These are phyloP conservation scores for Russula lepida DNA, from an alignment of 768 basidiomycete genomes.

Conservation along the genomic window DNA sequence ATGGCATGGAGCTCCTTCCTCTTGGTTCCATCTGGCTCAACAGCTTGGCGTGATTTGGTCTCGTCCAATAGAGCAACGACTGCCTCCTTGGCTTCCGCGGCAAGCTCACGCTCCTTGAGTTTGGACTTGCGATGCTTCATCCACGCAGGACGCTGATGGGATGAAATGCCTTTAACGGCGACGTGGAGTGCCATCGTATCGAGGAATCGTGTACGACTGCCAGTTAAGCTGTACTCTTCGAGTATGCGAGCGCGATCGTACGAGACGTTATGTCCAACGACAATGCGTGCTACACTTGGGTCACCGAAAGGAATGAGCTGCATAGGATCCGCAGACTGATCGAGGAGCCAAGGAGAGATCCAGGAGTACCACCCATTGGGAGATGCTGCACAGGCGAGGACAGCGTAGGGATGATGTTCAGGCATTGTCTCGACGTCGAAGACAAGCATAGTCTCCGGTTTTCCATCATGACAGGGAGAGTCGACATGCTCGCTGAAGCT, in stretches of 20 bases:
- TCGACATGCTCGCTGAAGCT: slow-evolving; percentile 67
- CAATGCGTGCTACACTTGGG: slow-evolving; percentile 43
- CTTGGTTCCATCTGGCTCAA: slow-evolving; percentile 34
- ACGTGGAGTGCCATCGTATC: slow-evolving; percentile 96
- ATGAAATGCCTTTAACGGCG: slow-evolving; percentile 89
- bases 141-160: slow-evolving; percentile 92
- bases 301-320: slow-evolving; percentile 74
- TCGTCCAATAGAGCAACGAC: slow-evolving; percentile 48
- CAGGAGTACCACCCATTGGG: slow-evolving; percentile 85
- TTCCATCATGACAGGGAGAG: slow-evolving; percentile 53
- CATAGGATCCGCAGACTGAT: slow-evolving; percentile 41
- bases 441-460: slow-evolving; percentile 63
- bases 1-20: slow-evolving; percentile 35
- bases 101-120: slow-evolving; percentile 43
- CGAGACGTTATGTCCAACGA: slow-evolving; percentile 93
- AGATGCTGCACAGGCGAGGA: slow-evolving; percentile 86
- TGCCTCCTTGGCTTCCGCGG: slow-evolving; percentile 52
- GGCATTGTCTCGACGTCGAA: slow-evolving; percentile 97
- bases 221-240: slow-evolving; percentile 67
- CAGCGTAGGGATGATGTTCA: slow-evolving; percentile 65
- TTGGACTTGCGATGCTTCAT: slow-evolving; percentile 73
- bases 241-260: slow-evolving; percentile 79
- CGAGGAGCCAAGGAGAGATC: slow-evolving; percentile 90
- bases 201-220: slow-evolving; percentile 69
- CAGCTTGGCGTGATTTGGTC: slow-evolving; percentile 28